Evolutionary conservation across 768 basidiomycete genomes (phyloP).

Genomic region (Calocybe cyanea): DNA sequence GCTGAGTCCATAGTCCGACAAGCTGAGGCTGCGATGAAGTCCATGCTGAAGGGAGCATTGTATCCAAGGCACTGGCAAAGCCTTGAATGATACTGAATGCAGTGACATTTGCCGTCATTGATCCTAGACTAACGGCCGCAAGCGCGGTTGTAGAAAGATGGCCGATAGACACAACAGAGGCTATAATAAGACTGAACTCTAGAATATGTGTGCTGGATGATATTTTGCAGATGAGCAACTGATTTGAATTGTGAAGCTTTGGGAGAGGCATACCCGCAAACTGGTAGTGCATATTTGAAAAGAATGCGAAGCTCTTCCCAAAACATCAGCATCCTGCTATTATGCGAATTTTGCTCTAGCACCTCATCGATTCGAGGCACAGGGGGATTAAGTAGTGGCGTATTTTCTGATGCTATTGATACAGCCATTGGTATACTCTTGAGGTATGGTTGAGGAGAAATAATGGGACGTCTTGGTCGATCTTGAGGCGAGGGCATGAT

Average conservation of each 20-base stretch:
- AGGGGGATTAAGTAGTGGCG: constrained; percentile 54
- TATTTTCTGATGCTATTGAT: constrained; percentile 39
- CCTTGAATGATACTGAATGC: constrained; percentile 80
- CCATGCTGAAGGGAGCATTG: constrained; percentile 92
- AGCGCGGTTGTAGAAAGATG: constrained; percentile 87
- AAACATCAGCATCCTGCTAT: constrained; percentile 31
- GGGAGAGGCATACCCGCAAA: constrained; percentile 63
- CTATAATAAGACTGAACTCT: constrained; percentile 83
- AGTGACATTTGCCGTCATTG: constrained; percentile 72
- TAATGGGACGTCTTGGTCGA: constrained; percentile 13
- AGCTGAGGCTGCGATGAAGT: constrained; percentile 81
- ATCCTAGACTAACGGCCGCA: constrained; percentile 75
- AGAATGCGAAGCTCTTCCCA: constrained; percentile 61
- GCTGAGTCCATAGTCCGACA: constrained; percentile 86
- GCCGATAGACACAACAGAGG: constrained; percentile 82
- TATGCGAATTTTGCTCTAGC: constrained; percentile 24
- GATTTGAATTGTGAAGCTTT: too few species aligned
- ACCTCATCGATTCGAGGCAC: constrained; percentile 59
- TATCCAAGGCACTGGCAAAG: constrained; percentile 82
- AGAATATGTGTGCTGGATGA: constrained; percentile 61
- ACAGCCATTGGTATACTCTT: constrained; percentile 11
- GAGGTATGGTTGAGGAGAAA: constrained; percentile 6
- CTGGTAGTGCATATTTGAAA: constrained; percentile 61
- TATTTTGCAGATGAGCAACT: too few species aligned
- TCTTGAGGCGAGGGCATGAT: constrained; percentile 12